These are phyloP conservation scores for Erythrobasidium hasegawianum DNA, from an alignment of 1,284 basidiomycete genomes.

Conservation along the genomic window DNA sequence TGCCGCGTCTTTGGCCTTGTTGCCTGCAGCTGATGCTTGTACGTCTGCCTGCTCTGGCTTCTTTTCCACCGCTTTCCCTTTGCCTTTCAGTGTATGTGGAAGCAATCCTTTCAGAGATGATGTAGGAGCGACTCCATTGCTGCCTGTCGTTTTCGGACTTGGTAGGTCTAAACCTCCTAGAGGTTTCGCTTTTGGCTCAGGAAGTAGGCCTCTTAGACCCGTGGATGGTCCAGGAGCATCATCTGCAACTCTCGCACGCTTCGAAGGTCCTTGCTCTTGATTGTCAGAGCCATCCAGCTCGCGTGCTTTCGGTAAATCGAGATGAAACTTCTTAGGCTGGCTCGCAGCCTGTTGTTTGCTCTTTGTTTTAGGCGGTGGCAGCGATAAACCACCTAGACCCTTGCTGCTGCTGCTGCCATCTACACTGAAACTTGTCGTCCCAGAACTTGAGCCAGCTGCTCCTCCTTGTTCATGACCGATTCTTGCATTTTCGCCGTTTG, in stretches of 20 bases:
- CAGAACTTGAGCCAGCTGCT: background rate
- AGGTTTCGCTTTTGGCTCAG: constrained; percentile 19
- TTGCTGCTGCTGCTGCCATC: constrained; percentile 1
- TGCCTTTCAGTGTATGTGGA: constrained; percentile 22
- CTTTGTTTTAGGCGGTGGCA: constrained; percentile 33
- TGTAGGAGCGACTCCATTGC: background rate
- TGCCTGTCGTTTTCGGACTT: constrained; percentile 1
- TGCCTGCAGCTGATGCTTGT: background rate
- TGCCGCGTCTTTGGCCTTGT: constrained; percentile 2
- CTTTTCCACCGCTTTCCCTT: constrained; percentile 5
- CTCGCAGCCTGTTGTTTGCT: constrained; percentile 16
- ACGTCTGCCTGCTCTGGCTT: background rate
- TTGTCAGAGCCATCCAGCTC: constrained; percentile 13
- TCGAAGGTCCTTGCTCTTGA: constrained; percentile 7
- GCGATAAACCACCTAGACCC: constrained; percentile 4
- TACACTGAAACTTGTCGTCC: too few species aligned
- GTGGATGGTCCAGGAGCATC: constrained; percentile 3
- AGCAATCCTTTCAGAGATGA: constrained; percentile 8
- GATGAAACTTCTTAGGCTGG: constrained; percentile 34
- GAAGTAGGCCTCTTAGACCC: constrained; percentile 19
- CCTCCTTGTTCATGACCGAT: background rate
- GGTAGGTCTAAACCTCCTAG: constrained; percentile 19
- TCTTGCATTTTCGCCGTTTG: background rate
- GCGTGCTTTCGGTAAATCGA: constrained; percentile 29
- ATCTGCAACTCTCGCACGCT: constrained; percentile 9